Evolutionary conservation across 305 asterid species (phyloP), one percentile per base, ranked within the genome.

Genomic region (Fraxinus xanthoxyloides): DNA sequence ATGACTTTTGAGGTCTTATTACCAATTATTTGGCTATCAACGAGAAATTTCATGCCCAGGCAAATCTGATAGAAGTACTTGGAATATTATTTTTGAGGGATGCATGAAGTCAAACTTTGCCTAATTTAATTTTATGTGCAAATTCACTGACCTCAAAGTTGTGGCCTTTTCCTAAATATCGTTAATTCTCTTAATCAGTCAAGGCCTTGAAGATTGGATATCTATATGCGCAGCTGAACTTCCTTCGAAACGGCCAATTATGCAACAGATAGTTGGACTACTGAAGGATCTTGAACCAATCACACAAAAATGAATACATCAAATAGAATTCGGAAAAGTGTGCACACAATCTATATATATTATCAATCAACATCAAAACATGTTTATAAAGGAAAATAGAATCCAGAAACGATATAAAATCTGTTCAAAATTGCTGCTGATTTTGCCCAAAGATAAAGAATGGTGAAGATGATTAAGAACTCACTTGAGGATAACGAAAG

Each of bases 181-280:
- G 28, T n/a, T n/a, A 26, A 26, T 26, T 26, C 28, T 26, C 28
- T 26, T 26, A 26, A 26, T 26, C 28, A 46, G 86, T 86, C 2
- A 98, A 95, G 89, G 97, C 97, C 32, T 89, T 95, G 87, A 95
- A 94, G 91, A 94, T 95, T n/a, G 99, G 99, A 28, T 95, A 94
- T 85, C 89, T 95, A 15, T 95, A n/a, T n/a, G 99, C 89, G 94
- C 99, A 4, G 99, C 99, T 51, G 98, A 94, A 8, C 78, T 78
- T 79, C 97, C 98, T 48, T 86, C 91, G 0, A 95, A 94, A 84
- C 86, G 99, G 79, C 99, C 99, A 0, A 94, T 92, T 46, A 94
- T 95, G 99, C 99, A 95, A 70, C 99, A 95, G 84, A 95, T 95
- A 1, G 99, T 94, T 78, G 99, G 99, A 74, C 91, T 95, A 35